Percentiles rank a stretch among this genome's conserved stretches.
These are phyloP conservation scores for Fusarium buharicum DNA, from an alignment of 2,329 filamentous ascomycete genomes.

Conservation along the genomic window DNA sequence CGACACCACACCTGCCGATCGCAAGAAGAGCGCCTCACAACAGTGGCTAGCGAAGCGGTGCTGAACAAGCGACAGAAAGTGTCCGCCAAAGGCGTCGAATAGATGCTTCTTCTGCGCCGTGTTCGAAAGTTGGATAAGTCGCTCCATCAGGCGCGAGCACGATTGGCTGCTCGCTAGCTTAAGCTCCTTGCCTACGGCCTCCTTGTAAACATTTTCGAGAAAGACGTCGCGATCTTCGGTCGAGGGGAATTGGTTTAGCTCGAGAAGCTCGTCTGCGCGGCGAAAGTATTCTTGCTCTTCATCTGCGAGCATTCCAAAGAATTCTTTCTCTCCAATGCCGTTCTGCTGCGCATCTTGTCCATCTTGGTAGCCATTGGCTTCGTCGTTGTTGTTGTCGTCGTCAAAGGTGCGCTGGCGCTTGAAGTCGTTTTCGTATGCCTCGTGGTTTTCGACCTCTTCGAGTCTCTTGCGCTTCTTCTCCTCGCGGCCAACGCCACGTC, in stretches of 20 bases:
- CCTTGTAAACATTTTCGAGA: constrained; percentile 83
- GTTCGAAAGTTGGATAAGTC: constrained; percentile 84
- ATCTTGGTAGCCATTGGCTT: constrained; percentile 37
- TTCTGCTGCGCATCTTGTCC: constrained; percentile 42
- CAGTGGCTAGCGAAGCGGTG: constrained; percentile 98
- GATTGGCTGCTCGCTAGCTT: constrained; percentile 97
- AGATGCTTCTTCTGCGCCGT: constrained; percentile 84
- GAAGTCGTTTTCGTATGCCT: constrained; percentile 35
- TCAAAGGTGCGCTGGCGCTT: constrained; percentile 45
- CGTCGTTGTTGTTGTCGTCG: constrained; percentile 23
- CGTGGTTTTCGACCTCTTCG: constrained; percentile 43
- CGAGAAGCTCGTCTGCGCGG: constrained; percentile 87
- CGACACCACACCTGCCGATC: constrained; percentile 81
- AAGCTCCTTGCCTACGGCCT: constrained; percentile 91
- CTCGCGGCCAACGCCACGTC: constrained; percentile 53
- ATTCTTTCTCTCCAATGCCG: constrained; percentile 69
- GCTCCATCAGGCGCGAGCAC: constrained; percentile 92
- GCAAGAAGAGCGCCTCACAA: constrained; percentile 90
- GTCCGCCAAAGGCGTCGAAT: constrained; percentile 84
- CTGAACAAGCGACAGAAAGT: constrained; percentile 90
- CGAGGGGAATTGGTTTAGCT: constrained; percentile 85
- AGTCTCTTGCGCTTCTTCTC: constrained; percentile 55
- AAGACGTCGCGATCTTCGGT: constrained; percentile 77
- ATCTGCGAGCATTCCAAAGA: constrained; percentile 92
- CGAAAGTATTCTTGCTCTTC: constrained; percentile 97